Base-by-base conservation (phyloP, 2,329 filamentous ascomycete species). In the Aspergillus udagawae region DNA sequence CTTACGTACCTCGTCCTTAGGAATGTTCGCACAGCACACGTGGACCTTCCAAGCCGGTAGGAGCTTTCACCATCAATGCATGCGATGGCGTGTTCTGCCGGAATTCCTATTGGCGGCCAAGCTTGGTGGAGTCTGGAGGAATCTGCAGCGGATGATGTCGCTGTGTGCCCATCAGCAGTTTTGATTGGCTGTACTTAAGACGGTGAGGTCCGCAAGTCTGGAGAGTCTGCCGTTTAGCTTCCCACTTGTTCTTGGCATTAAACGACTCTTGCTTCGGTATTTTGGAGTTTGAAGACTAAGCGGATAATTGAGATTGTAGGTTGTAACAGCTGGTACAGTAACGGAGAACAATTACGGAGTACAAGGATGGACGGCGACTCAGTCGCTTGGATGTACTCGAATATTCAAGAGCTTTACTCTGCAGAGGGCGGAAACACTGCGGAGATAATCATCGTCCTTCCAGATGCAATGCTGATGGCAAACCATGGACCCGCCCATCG, bases 51-150 rank as follows among this genome's bases (percentile, higher is more conserved):
- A 38, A 5, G 14, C 32, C 42, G 42, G 12, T 20, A 14, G n/a
- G 21, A 52, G 48, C 58, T 70, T 67, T 67, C 70, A 71, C 64
- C 70, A 73, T 73, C 69, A 53, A 53, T 49, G 57, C 53, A 47
- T 52, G 49, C 57, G 67, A 73, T 73, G 70, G 70, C 70, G 70
- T 69, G 69, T 72, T 69, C 67, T 59, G 32, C 21, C 45, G 38
- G 1, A 0, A 0, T 28, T 38, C 41, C 66, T 54, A 73, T 73
- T 72, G 70, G 70, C 4, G 20, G 21, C 9, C 23, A 25, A n/a
- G 53, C 45, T n/a, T 47, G 14, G 49, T 41, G 49, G 49, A 25
- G 17, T 35, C 12, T 47, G 44, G 23, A 47, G 21, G 44, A 47
- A 47, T 25, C 44, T 47, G 44, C 44, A 45, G 21, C 42, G 42